Evolutionary conservation across 1,284 basidiomycete genomes (phyloP), one percentile per base, ranked within the genome.

Genomic region (Puccinia polysora): DNA sequence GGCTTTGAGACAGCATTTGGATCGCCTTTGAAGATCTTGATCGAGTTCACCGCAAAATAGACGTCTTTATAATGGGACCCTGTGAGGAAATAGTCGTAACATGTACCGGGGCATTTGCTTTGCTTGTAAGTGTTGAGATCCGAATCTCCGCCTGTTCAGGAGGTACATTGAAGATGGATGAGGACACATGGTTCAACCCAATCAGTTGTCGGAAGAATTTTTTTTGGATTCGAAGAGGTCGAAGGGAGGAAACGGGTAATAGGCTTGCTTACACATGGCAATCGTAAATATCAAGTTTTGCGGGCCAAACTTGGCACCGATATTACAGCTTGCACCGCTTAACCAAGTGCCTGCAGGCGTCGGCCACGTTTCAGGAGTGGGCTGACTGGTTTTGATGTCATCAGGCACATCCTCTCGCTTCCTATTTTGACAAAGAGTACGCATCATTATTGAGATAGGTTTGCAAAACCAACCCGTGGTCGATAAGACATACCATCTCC

Each of bases 41-140:
- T 65, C 15, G 49, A 65, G 49, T 65, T 65, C 49, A 65, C 52
- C 14, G 64, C 49, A 55, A 65, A 65, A 50, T 65, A 65, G 4
- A 65, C 64, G 0, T 52, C 49, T 65, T 65, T 65, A 18, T 65
- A 65, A 20, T 65, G 23, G 6, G 64, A 65, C 6, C 64, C 64
- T 55, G 36, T 65, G 36, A 65, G 32, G 0, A 65, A n/a, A 55
- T 65, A n/a, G 20, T 65, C 64, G 23, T 50, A 65, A 38, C 64
- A 65, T 53, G 34, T 65, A 4, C 64, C 64, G 1, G 64, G 64
- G 43, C 64, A 65, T 40, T 55, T 52, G 2, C 64, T 50, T 65
- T 65, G 50, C 8, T 47, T 4, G n/a, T 65, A 65, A 25, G 64
- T 65, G 20, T 65, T 65, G 36, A 50, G 30, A 28, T 65, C 64